Base-by-base conservation (phyloP, 805 yeast species). In the Scheffersomyces amazonensis region DNA sequence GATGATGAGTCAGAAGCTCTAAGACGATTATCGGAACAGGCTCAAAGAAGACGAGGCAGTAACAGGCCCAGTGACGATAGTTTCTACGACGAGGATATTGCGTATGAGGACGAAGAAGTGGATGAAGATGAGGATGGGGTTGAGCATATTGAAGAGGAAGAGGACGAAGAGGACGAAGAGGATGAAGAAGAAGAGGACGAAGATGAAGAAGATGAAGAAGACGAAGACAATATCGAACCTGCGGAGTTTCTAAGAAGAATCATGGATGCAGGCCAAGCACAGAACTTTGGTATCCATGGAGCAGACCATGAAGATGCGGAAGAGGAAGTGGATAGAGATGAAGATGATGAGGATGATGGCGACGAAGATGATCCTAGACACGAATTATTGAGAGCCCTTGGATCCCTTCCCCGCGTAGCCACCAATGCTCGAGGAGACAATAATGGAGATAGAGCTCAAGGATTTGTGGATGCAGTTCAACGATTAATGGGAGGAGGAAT, bases 1-100 rank as follows among this genome's bases (percentile, higher is more conserved):
- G 56, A 44, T 35, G 48, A 45, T 15, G 60, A 55, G 23, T 53
- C 49, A 12, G 59, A 52, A 6, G 55, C 69, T 3, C 46, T 75
- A 18, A 49, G 49, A 4, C 51, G 77, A 31, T 49, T 75, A 32
- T 60, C 75, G 7, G 70, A 65, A 12, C 71, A 69, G 35, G 51
- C 53, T 11, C 40, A 52, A 29, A 37, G 51, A 32, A 39, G 60
- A 41, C 37, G 33, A 17, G 23, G 21, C 11, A 23, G 28, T 27
- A 23, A 20, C 13, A 10, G 18, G 46, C 9, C 52, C 49, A 2
- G 64, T 29, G 41, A 34, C 5, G 44, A 40, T 21, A 40, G 47
- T 36, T 48, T 45, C 35, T 49, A 28, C 11, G 36, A 31, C 15
- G 21, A 19, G 5, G 33, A 13, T 7, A 52, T 33, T 25, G 32